phyloP scores from a whole-genome alignment of 2,329 filamentous ascomycete genomes.

The Cytospora piceicola region DNA sequence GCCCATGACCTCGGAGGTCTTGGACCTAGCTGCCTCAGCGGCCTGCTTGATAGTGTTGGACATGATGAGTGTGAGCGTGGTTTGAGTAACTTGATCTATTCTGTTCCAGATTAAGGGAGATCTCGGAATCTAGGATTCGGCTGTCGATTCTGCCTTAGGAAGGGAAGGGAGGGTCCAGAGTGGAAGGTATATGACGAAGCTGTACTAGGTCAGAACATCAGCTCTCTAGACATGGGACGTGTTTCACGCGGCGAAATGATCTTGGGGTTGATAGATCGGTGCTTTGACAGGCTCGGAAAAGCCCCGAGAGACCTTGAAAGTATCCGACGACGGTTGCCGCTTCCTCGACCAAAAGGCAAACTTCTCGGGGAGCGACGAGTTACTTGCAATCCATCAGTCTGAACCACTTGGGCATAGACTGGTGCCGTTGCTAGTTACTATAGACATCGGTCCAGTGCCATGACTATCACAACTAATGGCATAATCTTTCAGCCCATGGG shows the following conservation, averaged over 20 bases:
- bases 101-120: background rate
- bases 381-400: constrained; percentile 3
- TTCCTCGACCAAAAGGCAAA: constrained; percentile 14
- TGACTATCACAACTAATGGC: constrained; percentile 11
- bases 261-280: too few relatives aligned
- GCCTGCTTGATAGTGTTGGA: constrained; percentile 55
- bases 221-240: background rate
- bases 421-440: constrained; percentile 3
- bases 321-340: background rate
- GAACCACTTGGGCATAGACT: background rate
- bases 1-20: constrained; percentile 53
- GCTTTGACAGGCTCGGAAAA: background rate
- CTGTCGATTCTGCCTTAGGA: constrained; percentile 2
- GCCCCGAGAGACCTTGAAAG: background rate
- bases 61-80: constrained; percentile 33
- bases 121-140: constrained; percentile 10
- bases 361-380: constrained; percentile 20
- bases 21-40: constrained; percentile 60
- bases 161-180: background rate
- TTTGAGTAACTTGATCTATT: background rate
- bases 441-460: constrained; percentile 5
- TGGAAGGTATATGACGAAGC: constrained; percentile 7
- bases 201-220: constrained; percentile 18
- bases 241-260: background rate
- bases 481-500: constrained; percentile 12